Evolutionary conservation across 2,329 filamentous ascomycete genomes (phyloP).

Genomic region (Stylonectria norvegica): DNA sequence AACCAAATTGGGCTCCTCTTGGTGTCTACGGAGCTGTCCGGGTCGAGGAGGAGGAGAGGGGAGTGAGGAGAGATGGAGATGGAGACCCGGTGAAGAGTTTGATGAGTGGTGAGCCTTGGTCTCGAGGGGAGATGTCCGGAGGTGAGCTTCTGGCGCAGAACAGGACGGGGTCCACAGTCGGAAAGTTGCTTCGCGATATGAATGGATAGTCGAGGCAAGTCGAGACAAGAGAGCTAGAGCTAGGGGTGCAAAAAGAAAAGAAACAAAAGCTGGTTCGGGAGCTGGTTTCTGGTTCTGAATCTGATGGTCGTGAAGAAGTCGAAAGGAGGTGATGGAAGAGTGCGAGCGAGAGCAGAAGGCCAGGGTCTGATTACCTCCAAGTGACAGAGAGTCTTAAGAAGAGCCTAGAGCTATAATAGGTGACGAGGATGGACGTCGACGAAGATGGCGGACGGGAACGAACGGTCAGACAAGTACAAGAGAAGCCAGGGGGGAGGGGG

Average conservation of each 20-base stretch:
- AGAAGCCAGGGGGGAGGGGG: constrained; percentile 8
- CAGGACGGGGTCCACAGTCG: constrained; percentile 28
- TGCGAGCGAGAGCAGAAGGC: constrained; percentile 21
- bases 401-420: constrained; percentile 22
- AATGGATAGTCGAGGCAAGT: constrained; percentile 18
- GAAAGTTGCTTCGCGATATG: constrained; percentile 28
- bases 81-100: constrained; percentile 19
- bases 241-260: constrained; percentile 27
- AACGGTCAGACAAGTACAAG: constrained; percentile 11
- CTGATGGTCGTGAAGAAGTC: constrained; percentile 18
- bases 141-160: constrained; percentile 26
- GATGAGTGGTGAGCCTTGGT: constrained; percentile 13
- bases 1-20: constrained; percentile 21
- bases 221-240: constrained; percentile 15
- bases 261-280: constrained; percentile 21
- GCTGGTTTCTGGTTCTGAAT: no score
- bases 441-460: constrained; percentile 4
- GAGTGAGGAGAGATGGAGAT: no score
- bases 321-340: constrained; percentile 25
- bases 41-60: constrained; percentile 9
- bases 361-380: constrained; percentile 24
- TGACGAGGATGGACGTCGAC: constrained; percentile 15
- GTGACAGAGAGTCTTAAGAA: constrained; percentile 17
- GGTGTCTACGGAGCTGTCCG: constrained; percentile 14
- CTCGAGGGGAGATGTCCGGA: constrained; percentile 22